A percentile compares a stretch with the other conserved stretches of the same genome.
These are phyloP conservation scores for Durotheca rogersii DNA, from an alignment of 495 filamentous ascomycete species.

Conservation along the genomic window DNA sequence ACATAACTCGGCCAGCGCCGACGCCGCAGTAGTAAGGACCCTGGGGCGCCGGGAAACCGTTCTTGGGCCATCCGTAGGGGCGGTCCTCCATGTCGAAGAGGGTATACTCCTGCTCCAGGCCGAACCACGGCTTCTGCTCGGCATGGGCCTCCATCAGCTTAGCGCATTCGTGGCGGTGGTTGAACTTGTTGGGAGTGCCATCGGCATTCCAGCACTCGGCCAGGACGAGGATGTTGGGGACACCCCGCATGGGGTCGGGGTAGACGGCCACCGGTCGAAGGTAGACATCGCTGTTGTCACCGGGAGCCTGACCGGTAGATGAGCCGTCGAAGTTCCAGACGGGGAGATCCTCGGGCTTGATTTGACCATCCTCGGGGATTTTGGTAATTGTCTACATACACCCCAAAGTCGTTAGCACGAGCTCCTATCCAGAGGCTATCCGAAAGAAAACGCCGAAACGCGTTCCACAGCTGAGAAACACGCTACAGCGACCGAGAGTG, in stretches of 20 bases:
- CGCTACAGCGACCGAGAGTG: too few relatives aligned
- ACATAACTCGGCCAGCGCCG: constrained; percentile 94
- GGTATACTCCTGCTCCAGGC: constrained; percentile 96
- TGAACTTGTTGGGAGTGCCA: constrained; percentile 97
- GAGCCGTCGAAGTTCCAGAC: constrained; percentile 99
- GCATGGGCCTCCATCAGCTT: constrained; percentile 87
- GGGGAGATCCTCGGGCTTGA: constrained; percentile 76
- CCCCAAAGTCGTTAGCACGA: too few relatives aligned
- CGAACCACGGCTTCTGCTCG: constrained; percentile 90
- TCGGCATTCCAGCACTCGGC: constrained; percentile 95
- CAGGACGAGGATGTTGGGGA: constrained; percentile 86
- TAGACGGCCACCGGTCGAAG: constrained; percentile 86
- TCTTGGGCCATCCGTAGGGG: constrained; percentile 94
- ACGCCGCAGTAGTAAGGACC: constrained; percentile 99
- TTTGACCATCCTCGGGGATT: constrained; percentile 49
- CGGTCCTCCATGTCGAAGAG: constrained; percentile 82
- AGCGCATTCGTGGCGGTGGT: constrained; percentile 86
- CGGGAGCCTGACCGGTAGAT: constrained; percentile 89
- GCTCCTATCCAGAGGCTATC: too few relatives aligned
- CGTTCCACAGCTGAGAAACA: too few relatives aligned
- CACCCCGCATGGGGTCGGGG: constrained; percentile 87
- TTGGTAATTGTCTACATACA: constrained; percentile 71
- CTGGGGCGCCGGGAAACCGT: constrained; percentile 93
- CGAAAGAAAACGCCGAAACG: too few relatives aligned
- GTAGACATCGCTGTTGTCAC: constrained; percentile 98